Base-by-base conservation (phyloP, 768 basidiomycete genomes). In the Roridomyces roridus region DNA sequence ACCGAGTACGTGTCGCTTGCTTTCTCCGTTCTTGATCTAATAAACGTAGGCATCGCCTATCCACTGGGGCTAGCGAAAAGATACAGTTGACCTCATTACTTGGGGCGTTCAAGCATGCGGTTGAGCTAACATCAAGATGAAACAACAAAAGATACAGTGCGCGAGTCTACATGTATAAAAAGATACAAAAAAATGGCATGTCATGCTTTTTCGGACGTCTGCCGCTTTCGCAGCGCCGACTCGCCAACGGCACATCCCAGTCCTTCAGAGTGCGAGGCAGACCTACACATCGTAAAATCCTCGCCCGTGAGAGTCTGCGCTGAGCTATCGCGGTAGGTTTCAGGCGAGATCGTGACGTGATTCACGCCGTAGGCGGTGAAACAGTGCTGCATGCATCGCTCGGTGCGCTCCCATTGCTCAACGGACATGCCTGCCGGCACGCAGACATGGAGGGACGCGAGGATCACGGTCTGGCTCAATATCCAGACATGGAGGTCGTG, bases 61-160 rank as follows among this genome's bases (percentile, higher is more conserved):
- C 95, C 1, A 88, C 95, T 0, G 97, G 97, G 0, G 95, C 91
- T 1, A 96, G 77, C 62, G 97, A 99, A 72, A 98, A 94, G 68
- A 86, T 99, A 49, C 97, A 98, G 68, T 69, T 98, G 47, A 94
- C 94, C 7, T 94, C 94, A 1, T 73, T 99, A 57, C 76, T 98
- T 5, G 95, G 91, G 4, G 91, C 91, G 6, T 96, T 98, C 79
- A 99, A 99, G 72, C 89, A 92, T 59, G 86, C 92, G 0, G 91
- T 97, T 7, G 93, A 96, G 68, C 67, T 93, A 43, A 81, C 87
- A 24, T 74, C 82, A 17, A 86, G 82, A 53, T 65, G 62, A 56
- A 65, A 37, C 10, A 39, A 49, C 39, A 5, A 25, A 46, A 46
- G 45, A 57, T 57, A 57, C 55, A 49, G 24, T 49, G 28, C 37